Evolutionary conservation across 129 eudicot genomes (phyloP).

Genomic region (Flaveria trinervia): DNA sequence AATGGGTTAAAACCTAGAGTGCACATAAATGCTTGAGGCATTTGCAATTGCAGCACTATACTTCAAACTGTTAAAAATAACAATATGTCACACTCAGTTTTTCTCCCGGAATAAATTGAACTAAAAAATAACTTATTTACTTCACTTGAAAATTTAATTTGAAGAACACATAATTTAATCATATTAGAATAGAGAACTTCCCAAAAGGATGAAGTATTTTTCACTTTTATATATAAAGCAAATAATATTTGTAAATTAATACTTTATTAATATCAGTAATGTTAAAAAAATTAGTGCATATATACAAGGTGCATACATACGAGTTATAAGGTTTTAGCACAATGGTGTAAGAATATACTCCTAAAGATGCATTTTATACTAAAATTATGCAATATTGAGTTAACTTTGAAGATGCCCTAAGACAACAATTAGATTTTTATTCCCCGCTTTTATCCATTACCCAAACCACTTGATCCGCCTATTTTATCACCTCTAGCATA

Average conservation of each 20-base stretch:
- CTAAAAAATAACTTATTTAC: not conserved
- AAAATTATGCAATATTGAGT: not conserved
- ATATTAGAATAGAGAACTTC: not conserved
- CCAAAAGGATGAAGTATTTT: not conserved
- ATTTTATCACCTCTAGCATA: not conserved
- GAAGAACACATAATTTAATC: not conserved
- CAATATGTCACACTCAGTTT: no score
- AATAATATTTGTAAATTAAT: no score
- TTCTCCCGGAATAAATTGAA: no score
- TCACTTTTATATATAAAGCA: no score
- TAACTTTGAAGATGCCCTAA: not conserved
- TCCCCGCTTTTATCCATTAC: not conserved
- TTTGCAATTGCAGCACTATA: no score
- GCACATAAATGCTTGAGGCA: no score
- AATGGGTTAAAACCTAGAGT: no score
- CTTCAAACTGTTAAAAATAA: no score
- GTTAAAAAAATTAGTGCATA: not conserved
- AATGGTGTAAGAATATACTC: not conserved
- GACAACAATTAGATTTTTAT: not conserved
- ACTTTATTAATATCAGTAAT: not conserved
- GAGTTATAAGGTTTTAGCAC: not conserved
- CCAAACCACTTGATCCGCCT: not conserved
- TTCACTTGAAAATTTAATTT: not conserved
- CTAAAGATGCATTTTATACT: not conserved
- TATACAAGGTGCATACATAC: no score